Conservation (phyloP, 495 filamentous ascomycete species). For the Venustampulla echinocandica region DNA sequence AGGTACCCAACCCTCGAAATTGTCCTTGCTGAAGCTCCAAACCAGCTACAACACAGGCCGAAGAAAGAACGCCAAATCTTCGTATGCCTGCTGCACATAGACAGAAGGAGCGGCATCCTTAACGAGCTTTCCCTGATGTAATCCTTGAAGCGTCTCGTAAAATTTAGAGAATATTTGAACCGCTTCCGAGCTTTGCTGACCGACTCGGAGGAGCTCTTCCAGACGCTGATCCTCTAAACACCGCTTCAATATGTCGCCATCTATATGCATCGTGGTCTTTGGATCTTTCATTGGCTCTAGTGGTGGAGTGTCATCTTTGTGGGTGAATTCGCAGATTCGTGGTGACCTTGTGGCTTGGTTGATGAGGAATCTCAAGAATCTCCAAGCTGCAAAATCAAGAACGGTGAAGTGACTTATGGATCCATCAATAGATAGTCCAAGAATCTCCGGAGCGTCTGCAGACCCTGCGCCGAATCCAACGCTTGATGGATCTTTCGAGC, state of each 20-base stretch:
- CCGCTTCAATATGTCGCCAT: conserved; percentile 56
- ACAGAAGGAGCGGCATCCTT: not conserved
- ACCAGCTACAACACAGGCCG: conserved; percentile 31
- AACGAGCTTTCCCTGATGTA: conserved; percentile 10
- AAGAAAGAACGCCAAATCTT: conserved; percentile 38
- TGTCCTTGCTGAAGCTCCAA: too few relatives aligned
- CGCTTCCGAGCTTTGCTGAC: conserved; percentile 23
- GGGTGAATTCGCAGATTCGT: conserved; percentile 16
- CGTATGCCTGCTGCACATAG: conserved; percentile 34
- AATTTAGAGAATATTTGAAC: conserved; percentile 29
- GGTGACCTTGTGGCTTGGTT: conserved; percentile 38
- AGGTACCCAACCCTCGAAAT: too few relatives aligned
- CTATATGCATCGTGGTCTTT: conserved; percentile 48
- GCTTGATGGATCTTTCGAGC: not conserved
- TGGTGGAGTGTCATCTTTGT: conserved; percentile 8
- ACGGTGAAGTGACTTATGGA: conserved; percentile 53
- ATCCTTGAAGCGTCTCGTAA: conserved; percentile 9
- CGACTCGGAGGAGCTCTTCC: conserved; percentile 32
- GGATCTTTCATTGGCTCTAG: conserved; percentile 23
- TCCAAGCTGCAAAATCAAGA: conserved; percentile 44
- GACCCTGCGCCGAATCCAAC: not conserved
- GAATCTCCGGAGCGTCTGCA: conserved; percentile 33
- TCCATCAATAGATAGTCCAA: conserved; percentile 60
- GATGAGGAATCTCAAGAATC: conserved; percentile 54
- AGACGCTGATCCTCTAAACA: conserved; percentile 41